These are phyloP conservation scores for Podospora comata DNA, from an alignment of 495 filamentous ascomycete species.

Conservation along the genomic window DNA sequence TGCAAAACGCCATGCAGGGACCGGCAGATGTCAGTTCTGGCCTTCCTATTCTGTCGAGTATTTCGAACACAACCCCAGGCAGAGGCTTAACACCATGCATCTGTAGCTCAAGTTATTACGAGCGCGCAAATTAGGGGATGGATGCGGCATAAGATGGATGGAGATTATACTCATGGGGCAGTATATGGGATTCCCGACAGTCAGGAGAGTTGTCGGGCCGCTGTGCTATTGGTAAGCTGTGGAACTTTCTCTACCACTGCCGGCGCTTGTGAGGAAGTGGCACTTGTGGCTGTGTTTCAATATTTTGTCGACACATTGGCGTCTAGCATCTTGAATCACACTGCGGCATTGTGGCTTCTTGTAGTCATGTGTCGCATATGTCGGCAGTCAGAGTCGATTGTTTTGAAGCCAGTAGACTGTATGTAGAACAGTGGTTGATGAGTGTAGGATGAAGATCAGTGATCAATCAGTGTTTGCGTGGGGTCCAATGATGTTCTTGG, in stretches of 20 bases:
- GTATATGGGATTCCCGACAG: background rate
- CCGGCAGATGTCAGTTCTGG: slow-evolving; percentile 10
- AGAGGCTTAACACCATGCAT: too few species aligned
- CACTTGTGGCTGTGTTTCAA: slow-evolving; percentile 6
- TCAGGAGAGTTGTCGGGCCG: background rate
- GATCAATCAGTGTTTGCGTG: too few species aligned
- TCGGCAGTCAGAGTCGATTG: background rate
- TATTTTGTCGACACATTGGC: background rate
- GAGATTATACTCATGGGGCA: background rate
- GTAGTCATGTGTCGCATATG: background rate
- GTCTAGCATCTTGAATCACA: background rate
- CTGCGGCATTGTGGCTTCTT: background rate
- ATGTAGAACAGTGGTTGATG: too few species aligned
- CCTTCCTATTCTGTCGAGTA: slow-evolving; percentile 10
- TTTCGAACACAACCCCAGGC: background rate
- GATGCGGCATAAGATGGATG: background rate
- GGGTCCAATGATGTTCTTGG: background rate
- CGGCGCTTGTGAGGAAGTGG: background rate
- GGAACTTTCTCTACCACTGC: background rate
- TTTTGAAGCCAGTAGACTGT: background rate
- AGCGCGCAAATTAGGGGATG: background rate
- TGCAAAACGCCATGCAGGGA: background rate
- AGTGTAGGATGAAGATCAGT: too few species aligned
- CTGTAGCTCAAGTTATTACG: background rate
- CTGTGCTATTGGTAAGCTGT: background rate